phyloP scores from a whole-genome alignment of 176 grass and related monocot genomes.

The Rhipidocladum racemiflorum region DNA sequence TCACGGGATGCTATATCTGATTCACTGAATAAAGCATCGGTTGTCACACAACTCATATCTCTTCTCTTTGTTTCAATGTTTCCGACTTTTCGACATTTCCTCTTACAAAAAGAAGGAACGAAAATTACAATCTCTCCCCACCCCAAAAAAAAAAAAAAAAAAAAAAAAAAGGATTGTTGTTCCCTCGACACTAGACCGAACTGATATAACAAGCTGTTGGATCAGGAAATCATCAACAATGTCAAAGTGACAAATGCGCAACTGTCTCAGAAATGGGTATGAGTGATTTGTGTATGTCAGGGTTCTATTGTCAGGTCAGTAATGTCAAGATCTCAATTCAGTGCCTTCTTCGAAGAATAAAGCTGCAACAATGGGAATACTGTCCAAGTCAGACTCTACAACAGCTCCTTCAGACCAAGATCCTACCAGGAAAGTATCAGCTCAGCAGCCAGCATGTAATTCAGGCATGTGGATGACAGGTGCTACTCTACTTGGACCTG shows the following conservation, averaged over 20 bases:
- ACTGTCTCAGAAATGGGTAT: background rate
- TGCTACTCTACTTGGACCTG: constrained; percentile 37
- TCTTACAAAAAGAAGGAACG: background rate
- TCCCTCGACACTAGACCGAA: background rate
- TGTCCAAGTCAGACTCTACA: background rate
- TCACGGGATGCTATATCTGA: background rate
- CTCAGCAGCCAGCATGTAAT: background rate
- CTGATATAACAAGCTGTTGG: background rate
- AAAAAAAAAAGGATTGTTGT: background rate
- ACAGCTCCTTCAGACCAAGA: background rate
- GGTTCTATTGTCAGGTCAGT: background rate
- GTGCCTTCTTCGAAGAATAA: background rate
- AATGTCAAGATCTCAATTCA: constrained; percentile 1
- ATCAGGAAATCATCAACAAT: background rate
- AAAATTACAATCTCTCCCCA: background rate
- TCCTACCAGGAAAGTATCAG: background rate
- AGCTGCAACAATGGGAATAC: background rate
- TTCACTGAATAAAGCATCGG: background rate
- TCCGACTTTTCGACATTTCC: background rate
- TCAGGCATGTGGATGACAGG: background rate
- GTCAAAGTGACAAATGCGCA: background rate
- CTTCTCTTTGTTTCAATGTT: background rate
- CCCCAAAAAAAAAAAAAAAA: too few species aligned
- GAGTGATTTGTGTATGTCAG: background rate
- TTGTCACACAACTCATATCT: background rate